Conservation (phyloP, 352 stramenopile species). For the Phytophthora pistaciae region DNA sequence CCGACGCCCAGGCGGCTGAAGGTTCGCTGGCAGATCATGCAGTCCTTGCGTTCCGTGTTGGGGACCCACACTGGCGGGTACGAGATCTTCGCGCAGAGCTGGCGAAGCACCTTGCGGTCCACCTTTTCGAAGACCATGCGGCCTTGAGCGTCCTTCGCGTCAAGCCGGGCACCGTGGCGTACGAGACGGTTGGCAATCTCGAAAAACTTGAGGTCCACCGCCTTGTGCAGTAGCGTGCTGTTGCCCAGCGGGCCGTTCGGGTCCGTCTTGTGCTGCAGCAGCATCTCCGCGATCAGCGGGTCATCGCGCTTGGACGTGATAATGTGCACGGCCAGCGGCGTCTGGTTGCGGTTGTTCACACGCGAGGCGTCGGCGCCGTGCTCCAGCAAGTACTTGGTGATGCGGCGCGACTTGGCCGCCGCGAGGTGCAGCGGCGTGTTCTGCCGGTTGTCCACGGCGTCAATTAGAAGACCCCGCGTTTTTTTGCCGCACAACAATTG, state of each 20-base stretch:
- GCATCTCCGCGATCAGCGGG: slow-evolving; percentile 80
- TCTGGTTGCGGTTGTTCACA: slow-evolving; percentile 80
- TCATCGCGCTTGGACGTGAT: slow-evolving; percentile 82
- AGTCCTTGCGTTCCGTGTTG: slow-evolving; percentile 72
- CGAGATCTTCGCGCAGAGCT: slow-evolving; percentile 81
- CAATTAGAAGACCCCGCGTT: slow-evolving; percentile 62
- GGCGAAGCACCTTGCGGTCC: slow-evolving; percentile 74
- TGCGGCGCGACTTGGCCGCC: slow-evolving; percentile 80
- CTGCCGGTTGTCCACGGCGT: slow-evolving; percentile 72
- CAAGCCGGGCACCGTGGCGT: slow-evolving; percentile 77
- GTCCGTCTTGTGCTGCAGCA: slow-evolving; percentile 80
- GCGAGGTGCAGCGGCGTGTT: slow-evolving; percentile 87
- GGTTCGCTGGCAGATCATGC: slow-evolving; percentile 84
- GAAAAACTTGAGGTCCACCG: slow-evolving; percentile 70
- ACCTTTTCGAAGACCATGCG: slow-evolving; percentile 90
- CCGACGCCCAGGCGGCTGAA: slow-evolving; percentile 73
- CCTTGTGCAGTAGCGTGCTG: slow-evolving; percentile 80
- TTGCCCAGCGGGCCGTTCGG: slow-evolving; percentile 72
- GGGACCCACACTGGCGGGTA: slow-evolving; percentile 86
- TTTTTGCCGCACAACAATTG: slow-evolving; percentile 79
- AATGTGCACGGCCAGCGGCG: slow-evolving; percentile 78
- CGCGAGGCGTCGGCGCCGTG: slow-evolving; percentile 66
- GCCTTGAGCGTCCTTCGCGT: slow-evolving; percentile 78
- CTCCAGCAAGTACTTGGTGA: slow-evolving; percentile 87
- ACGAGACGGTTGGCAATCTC: slow-evolving; percentile 86